These are phyloP conservation scores for Penicillium bovifimosum DNA, from an alignment of 495 filamentous ascomycete species.

Conservation along the genomic window DNA sequence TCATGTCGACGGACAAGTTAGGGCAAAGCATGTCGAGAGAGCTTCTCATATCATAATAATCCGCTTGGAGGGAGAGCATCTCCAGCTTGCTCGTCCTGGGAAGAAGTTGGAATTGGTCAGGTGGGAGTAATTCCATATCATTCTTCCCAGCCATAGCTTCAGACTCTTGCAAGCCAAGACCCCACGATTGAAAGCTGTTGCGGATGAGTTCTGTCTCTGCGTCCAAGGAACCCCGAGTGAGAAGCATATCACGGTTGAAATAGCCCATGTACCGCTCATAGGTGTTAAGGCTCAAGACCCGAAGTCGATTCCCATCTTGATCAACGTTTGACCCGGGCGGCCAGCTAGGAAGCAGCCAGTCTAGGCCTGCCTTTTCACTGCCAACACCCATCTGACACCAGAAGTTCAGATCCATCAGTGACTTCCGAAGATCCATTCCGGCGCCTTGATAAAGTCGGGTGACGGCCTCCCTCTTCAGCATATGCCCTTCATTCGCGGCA, in stretches of 20 bases:
- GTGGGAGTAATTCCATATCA: constrained; percentile 5
- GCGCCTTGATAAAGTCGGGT: constrained; percentile 63
- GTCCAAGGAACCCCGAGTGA: constrained; percentile 15
- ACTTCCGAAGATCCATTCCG: constrained; percentile 66
- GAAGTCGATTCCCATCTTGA: constrained; percentile 54
- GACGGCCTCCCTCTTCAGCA: constrained; percentile 62
- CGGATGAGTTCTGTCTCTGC: constrained; percentile 27
- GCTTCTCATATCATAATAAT: constrained; percentile 34
- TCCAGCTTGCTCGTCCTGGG: constrained; percentile 28
- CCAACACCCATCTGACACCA: constrained; percentile 97
- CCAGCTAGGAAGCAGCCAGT: constrained; percentile 79
- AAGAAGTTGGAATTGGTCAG: constrained; percentile 4
- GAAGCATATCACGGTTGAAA: constrained; percentile 52
- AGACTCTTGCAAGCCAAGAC: constrained; percentile 34
- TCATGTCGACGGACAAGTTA: constrained; percentile 24
- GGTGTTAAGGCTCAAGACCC: constrained; percentile 80
- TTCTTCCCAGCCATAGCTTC: constrained; percentile 21
- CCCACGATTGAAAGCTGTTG: constrained; percentile 38
- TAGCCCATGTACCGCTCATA: constrained; percentile 75
- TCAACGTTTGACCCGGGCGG: constrained; percentile 65
- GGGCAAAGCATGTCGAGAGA: constrained; percentile 34
- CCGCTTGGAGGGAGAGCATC: constrained; percentile 19
- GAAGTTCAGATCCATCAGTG: constrained; percentile 83
- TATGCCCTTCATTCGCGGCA: constrained; percentile 87
- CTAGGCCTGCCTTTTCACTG: constrained; percentile 78